Percentiles rank a stretch among this genome's conserved stretches.
Evolutionary conservation across 441 rosid species (phyloP).

Genomic region (Codiaeum variegatum): DNA sequence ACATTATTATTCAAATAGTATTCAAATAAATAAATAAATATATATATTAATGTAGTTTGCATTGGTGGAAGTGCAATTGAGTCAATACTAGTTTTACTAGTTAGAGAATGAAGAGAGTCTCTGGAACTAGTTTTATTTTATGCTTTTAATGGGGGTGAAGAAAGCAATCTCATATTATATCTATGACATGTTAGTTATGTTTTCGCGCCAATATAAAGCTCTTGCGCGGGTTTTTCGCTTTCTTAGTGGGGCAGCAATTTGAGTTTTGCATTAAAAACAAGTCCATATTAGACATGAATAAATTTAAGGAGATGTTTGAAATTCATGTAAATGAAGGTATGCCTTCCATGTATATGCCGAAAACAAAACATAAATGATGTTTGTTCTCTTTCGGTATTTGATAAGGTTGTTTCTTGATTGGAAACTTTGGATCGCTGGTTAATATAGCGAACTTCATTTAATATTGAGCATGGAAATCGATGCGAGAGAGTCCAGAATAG

Average conservation of each 20-base stretch:
- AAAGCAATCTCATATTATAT: not conserved
- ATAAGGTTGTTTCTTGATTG: not conserved
- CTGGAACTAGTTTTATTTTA: not conserved
- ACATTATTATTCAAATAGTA: no score
- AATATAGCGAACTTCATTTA: conserved; percentile 11
- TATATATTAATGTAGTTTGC: not conserved
- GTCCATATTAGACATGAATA: not conserved
- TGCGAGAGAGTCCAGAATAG: not conserved
- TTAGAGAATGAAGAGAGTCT: not conserved
- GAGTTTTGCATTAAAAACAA: not conserved
- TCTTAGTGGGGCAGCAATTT: not conserved
- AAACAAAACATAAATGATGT: not conserved
- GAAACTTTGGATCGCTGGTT: not conserved
- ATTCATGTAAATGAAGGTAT: conserved; percentile 6
- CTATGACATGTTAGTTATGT: no score
- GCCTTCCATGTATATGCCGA: not conserved
- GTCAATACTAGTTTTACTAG: not conserved
- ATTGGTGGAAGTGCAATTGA: not conserved
- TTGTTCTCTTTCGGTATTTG: not conserved
- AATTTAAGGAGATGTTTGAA: not conserved
- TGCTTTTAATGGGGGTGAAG: not conserved
- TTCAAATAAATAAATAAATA: no score
- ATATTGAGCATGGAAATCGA: not conserved
- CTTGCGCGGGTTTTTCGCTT: not conserved
- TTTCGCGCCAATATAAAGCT: no score